Evolutionary conservation across 2,329 filamentous ascomycete genomes (phyloP), one percentile per base, ranked within the genome.

Genomic region (Venturia nashicola): DNA sequence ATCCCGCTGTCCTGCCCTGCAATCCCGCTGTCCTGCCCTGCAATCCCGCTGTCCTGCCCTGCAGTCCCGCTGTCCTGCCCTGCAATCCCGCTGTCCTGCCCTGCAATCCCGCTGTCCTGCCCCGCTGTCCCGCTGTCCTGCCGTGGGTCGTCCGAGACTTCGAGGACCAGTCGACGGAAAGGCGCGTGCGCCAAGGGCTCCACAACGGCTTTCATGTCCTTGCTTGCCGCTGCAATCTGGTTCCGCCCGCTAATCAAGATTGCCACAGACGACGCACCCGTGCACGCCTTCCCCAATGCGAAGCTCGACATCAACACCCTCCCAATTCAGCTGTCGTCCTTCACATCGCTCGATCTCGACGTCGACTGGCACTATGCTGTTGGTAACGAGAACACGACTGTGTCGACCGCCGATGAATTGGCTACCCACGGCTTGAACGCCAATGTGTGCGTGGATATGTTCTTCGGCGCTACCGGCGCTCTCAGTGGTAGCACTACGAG

Each of bases 361-460:
- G 71, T 83, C 51, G 70, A 76, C 57, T 85, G 80, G 82, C 75
- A 75, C 2, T 82, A 82, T 68, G 75, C 75, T n/a, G 55, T 76
- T 8, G 79, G 81, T 65, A 77, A 82, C 67, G 65, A 66, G 14
- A 72, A 74, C 0, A 71, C 71, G 5, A 68, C 72, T 0, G 70
- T 71, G 12, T 77, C 77, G 1, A 72, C 76, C 64, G 65, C 71
- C 3, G 43, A 70, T 0, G 69, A 70, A 0, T 71, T 83, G 14
- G n/a, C 20, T 18, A 42, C 48, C 16, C 20, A 3, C 9, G 57
- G 63, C 42, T 71, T 82, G 65, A 81, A 82, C 67, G 73, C 80
- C 70, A 84, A 84, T 74, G 81, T 85, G 42, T 82, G 81, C 43
- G 74, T 85, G 66, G 82, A 85, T 73, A 82, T 84, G 77, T 85